Evolutionary conservation across 192 early-diverging fungal species (phyloP).

Genomic region (Haplosporangium gracile): DNA sequence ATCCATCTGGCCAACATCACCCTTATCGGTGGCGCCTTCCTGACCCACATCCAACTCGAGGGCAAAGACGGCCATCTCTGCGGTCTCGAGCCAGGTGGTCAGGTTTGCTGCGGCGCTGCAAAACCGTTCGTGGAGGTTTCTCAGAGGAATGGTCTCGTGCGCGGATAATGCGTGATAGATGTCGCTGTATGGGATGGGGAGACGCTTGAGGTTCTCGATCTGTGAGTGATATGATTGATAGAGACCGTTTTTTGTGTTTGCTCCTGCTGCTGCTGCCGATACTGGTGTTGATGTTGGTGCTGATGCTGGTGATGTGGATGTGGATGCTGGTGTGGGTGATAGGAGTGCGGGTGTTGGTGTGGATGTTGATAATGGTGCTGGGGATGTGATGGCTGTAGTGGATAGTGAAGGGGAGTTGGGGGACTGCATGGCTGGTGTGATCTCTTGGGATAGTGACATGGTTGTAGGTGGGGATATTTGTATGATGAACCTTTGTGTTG

Average conservation of each 20-base stretch:
- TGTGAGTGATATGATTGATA: conserved; percentile 52
- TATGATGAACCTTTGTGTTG: background rate
- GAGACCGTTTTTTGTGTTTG: conserved; percentile 15
- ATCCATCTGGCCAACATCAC: conserved; percentile 59
- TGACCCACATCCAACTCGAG: conserved; percentile 64
- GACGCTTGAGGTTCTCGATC: conserved; percentile 53
- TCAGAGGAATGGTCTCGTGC: conserved; percentile 48
- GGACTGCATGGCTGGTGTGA: conserved; percentile 14
- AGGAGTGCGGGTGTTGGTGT: background rate
- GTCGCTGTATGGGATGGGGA: conserved; percentile 53
- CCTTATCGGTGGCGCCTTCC: conserved; percentile 53
- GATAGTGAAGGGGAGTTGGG: background rate
- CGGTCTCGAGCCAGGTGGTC: conserved; percentile 64
- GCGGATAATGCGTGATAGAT: conserved; percentile 59
- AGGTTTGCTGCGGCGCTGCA: conserved; percentile 45
- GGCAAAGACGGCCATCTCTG: conserved; percentile 67
- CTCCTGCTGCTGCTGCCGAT: conserved; percentile 1
- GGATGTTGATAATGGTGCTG: conserved; percentile 3
- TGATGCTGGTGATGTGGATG: background rate
- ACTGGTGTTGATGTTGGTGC: background rate
- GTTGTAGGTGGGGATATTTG: background rate
- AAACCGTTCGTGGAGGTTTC: conserved; percentile 52
- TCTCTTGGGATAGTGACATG: conserved; percentile 38
- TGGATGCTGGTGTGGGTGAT: conserved; percentile 1
- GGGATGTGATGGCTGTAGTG: background rate